Evolutionary conservation across 768 basidiomycete genomes (phyloP), one percentile per base, ranked within the genome.

Genomic region (Hygrophorus russula): DNA sequence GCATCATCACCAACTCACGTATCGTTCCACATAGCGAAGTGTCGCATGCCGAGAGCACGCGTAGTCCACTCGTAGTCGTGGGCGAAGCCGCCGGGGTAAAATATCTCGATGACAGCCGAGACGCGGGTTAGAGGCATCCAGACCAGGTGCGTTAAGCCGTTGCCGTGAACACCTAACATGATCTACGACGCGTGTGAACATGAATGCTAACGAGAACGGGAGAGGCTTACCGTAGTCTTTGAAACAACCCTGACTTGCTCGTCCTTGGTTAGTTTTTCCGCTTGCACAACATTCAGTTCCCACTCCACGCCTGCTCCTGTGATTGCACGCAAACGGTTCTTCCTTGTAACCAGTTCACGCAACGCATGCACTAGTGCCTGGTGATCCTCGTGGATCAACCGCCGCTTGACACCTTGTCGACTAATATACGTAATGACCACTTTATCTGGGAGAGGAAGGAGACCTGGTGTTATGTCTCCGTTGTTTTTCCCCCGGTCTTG

Each of bases 61-160:
- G 80, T 50, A 0, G 88, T 90, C 79, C 86, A 92, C 53, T 88
- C 78, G 56, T 91, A 91, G 54, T 91, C 89, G 53, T 83, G 80
- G 19, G 88, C 80, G 56, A 87, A 91, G 0, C 87, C 89, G 2
- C 59, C 67, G 0, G 86, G 87, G 54, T 70, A 83, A 63, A 92
- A 87, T 11, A 92, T 74, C 61, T 92, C 88, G 49, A 92, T 82
- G 14, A 92, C 85, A 4, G 85, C 79, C 4, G 84, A 78, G n/a
- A 77, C 59, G 0, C 74, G 75, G 3, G 79, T 83, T 1, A 73
- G 72, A 15, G 82, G 76, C 86, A 91, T 89, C 66, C 82, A 78
- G 34, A 91, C 71, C n/a, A 91, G 69, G 53, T 89, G 86, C 7
- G 86, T 83, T 0, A 92, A 69, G 5, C 87, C 86, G 51, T 88